Percentiles rank a stretch among this genome's conserved stretches.
These are phyloP conservation scores for Cystoderma amianthinum DNA, from an alignment of 768 basidiomycete species.

Conservation along the genomic window DNA sequence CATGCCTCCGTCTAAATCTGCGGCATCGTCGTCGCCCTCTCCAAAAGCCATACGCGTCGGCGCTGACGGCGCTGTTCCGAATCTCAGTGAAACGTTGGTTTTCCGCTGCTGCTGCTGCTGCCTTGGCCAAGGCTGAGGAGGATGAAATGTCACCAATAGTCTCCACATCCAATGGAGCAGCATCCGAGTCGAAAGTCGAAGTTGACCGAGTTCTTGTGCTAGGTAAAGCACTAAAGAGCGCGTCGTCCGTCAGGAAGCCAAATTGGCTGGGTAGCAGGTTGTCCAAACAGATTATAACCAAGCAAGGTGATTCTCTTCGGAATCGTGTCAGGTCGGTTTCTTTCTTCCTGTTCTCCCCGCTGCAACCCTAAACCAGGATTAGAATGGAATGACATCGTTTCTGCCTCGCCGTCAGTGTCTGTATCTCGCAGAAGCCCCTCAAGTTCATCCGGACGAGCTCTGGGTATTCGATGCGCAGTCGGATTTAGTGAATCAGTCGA, in stretches of 20 bases:
- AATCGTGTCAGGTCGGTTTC: slow-evolving; percentile 21
- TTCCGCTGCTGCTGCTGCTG: slow-evolving; percentile 30
- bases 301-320: slow-evolving; percentile 47
- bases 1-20: slow-evolving; percentile 53
- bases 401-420: slow-evolving; percentile 47
- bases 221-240: slow-evolving; percentile 6
- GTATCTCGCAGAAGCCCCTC: slow-evolving; percentile 29
- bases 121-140: slow-evolving; percentile 24
- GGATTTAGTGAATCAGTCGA: slow-evolving; percentile 20
- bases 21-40: slow-evolving; percentile 38
- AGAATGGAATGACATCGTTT: slow-evolving; percentile 62
- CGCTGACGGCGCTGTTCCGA: slow-evolving; percentile 41
- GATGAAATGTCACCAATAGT: slow-evolving; percentile 47
- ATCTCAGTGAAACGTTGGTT: slow-evolving; percentile 33
- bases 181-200: slow-evolving; percentile 62
- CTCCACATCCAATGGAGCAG: slow-evolving; percentile 54
- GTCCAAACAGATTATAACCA: slow-evolving; percentile 65
- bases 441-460: slow-evolving; percentile 29
- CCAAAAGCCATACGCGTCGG: slow-evolving; percentile 34
- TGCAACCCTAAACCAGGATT: slow-evolving; percentile 36
- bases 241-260: slow-evolving; percentile 50
- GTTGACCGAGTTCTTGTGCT: slow-evolving; percentile 12
- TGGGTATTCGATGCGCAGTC: slow-evolving; percentile 22
- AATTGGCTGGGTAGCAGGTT: slow-evolving; percentile 34
- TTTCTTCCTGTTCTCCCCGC: slow-evolving; percentile 17